These are phyloP conservation scores for Lagenidium sp. DNA, from an alignment of 352 stramenopile species.

Conservation along the genomic window DNA sequence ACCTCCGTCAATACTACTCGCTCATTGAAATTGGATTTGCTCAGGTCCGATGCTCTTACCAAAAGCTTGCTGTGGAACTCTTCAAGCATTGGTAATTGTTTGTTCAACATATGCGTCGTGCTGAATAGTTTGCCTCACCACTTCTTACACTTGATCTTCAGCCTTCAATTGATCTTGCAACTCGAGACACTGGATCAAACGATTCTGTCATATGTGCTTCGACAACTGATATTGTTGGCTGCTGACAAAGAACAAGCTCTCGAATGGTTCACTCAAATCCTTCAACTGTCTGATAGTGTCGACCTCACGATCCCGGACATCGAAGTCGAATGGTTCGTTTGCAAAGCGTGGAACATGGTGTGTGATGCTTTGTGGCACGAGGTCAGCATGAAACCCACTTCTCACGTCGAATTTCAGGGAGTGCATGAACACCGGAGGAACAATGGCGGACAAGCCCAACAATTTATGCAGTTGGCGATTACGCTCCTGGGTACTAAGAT, in stretches of 20 bases:
- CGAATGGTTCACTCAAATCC: constrained; percentile 57
- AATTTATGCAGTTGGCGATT: constrained; percentile 16
- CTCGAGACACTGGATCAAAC: constrained; percentile 14
- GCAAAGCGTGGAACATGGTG: constrained; percentile 76
- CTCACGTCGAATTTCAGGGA: too few relatives aligned
- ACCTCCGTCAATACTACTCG: too few relatives aligned
- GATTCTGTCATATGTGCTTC: constrained; percentile 51
- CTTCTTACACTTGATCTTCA: too few relatives aligned
- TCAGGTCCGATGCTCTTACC: constrained; percentile 50
- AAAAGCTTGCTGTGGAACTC: constrained; percentile 34
- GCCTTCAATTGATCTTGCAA: constrained; percentile 56
- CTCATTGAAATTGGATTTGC: constrained; percentile 2
- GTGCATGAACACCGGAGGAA: constrained; percentile 15
- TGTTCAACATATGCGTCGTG: too few relatives aligned
- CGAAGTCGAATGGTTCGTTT: constrained; percentile 64
- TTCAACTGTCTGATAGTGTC: constrained; percentile 44
- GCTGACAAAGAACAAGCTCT: constrained; percentile 27
- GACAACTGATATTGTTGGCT: constrained; percentile 41
- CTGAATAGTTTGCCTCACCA: too few relatives aligned
- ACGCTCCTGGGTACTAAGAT: too few relatives aligned
- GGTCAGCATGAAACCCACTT: too few relatives aligned
- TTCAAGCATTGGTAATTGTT: constrained; percentile 49
- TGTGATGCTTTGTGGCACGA: too few relatives aligned
- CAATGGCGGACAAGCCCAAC: constrained; percentile 4
- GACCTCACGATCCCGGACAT: constrained; percentile 27